Conservation (phyloP, 495 filamentous ascomycete species). For the Talaromyces adpressus region DNA sequence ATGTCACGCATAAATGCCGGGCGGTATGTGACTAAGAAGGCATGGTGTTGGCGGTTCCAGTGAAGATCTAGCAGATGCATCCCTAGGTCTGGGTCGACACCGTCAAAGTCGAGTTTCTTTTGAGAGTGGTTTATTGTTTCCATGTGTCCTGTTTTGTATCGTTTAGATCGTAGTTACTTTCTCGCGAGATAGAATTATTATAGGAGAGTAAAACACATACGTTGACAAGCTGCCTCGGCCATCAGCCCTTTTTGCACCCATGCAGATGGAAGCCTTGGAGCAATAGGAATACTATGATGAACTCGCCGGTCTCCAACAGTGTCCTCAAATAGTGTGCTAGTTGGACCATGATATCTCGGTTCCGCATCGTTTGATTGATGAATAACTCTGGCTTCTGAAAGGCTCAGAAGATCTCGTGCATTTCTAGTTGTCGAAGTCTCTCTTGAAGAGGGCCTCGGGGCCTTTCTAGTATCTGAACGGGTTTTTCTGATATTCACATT, state of each 20-base stretch:
- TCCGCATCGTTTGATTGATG: conserved; percentile 10
- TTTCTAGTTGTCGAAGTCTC: neutral
- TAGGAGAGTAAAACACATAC: conserved; percentile 9
- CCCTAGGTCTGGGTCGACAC: conserved; percentile 28
- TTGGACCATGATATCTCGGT: conserved; percentile 25
- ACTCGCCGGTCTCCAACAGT: neutral
- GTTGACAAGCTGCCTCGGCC: conserved; percentile 22
- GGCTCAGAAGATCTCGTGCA: neutral
- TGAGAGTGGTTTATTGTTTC: conserved; percentile 22
- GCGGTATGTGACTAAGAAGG: conserved; percentile 25
- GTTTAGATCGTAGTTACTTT: too few relatives aligned
- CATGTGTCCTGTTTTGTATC: conserved; percentile 16
- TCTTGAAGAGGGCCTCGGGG: neutral
- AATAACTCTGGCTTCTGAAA: conserved; percentile 1
- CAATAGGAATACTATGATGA: neutral
- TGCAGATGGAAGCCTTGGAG: conserved; percentile 11
- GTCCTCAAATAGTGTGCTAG: conserved; percentile 24
- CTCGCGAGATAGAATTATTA: neutral
- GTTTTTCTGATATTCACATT: neutral
- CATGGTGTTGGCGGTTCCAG: conserved; percentile 33
- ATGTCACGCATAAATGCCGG: conserved; percentile 28
- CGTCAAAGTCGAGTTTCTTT: conserved; percentile 33
- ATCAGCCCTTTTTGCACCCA: conserved; percentile 15
- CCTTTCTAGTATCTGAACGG: neutral
- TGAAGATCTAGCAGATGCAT: conserved; percentile 32